These are phyloP conservation scores for Phlyctochytrium arcticum DNA, from an alignment of 192 early-diverging fungal genomes.

Conservation along the genomic window DNA sequence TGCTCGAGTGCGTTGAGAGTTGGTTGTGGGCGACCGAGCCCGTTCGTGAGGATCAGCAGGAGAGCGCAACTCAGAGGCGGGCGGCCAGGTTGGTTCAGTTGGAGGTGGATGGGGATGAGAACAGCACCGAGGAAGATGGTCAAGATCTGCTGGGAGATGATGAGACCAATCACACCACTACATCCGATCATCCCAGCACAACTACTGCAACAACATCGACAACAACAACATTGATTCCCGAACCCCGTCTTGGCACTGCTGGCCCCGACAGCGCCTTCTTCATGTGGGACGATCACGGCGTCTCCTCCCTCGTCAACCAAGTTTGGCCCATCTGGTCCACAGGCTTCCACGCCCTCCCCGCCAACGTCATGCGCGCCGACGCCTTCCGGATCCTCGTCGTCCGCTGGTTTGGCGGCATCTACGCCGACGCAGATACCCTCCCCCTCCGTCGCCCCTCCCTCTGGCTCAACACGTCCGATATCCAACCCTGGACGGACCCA, in stretches of 20 bases:
- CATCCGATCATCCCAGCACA: no score
- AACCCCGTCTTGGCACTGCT: no score
- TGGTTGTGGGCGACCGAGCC: constrained; percentile 11
- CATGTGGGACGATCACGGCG: constrained; percentile 23
- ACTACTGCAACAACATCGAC: no score
- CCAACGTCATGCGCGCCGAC: constrained; percentile 15
- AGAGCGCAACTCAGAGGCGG: no score
- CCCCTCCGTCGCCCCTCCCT: constrained; percentile 17
- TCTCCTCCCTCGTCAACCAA: background rate
- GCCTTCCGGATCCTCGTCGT: constrained; percentile 9
- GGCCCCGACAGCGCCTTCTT: constrained; percentile 6
- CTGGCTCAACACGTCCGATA: constrained; percentile 1
- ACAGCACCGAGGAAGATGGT: background rate
- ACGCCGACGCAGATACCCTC: constrained; percentile 18
- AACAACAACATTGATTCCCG: no score
- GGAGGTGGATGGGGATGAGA: no score
- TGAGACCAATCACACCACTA: background rate
- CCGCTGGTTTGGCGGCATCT: constrained; percentile 16
- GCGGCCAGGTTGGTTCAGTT: background rate
- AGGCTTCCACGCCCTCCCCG: background rate
- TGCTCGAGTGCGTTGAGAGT: constrained; percentile 10
- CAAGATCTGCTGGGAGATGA: background rate
- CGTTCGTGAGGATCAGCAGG: background rate
- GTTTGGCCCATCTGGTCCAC: background rate
- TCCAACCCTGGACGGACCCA: constrained; percentile 6